A percentile compares a stretch with the other conserved stretches of the same genome.
phyloP scores from a whole-genome alignment of 805 yeast genomes.

The Yarrowia sp. region DNA sequence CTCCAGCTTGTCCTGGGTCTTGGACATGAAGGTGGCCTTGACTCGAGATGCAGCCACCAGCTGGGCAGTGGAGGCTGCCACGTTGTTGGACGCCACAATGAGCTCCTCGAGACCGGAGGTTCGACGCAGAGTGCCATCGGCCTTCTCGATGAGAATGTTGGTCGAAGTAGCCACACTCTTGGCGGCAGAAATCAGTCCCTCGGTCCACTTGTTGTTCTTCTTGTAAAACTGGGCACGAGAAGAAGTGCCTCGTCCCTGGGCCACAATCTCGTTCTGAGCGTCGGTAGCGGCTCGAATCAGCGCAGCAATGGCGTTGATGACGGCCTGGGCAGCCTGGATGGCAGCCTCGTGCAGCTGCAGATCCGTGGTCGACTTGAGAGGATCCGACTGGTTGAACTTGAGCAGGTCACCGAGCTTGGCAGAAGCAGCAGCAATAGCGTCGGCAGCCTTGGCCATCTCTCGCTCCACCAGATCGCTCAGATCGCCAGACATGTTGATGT shows the following conservation, averaged over 20 bases:
- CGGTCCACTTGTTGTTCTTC: constrained; percentile 89
- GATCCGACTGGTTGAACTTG: constrained; percentile 45
- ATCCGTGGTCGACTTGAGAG: constrained; percentile 53
- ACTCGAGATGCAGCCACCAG: constrained; percentile 88
- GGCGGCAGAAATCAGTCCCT: constrained; percentile 87
- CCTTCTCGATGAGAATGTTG: constrained; percentile 73
- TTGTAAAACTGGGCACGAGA: constrained; percentile 74
- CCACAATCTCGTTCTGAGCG: constrained; percentile 77
- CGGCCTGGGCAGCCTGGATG: constrained; percentile 71
- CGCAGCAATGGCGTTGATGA: constrained; percentile 70
- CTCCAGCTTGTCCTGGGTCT: constrained; percentile 72
- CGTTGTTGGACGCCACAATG: constrained; percentile 87
- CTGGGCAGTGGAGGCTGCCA: constrained; percentile 89
- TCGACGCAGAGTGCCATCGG: constrained; percentile 71
- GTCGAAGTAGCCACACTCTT: constrained; percentile 83
- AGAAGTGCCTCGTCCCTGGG: constrained; percentile 61
- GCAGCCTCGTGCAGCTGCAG: constrained; percentile 72
- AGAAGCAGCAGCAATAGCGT: constrained; percentile 64
- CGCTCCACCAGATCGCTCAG: constrained; percentile 66
- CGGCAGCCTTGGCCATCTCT: constrained; percentile 71
- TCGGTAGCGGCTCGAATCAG: constrained; percentile 74
- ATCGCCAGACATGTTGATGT: constrained; percentile 42
- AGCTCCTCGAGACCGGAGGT: constrained; percentile 73
- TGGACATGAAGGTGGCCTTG: constrained; percentile 71
- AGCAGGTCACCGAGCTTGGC: constrained; percentile 53